Conservation (phyloP, 306 rosid species). For the Prunus mira region DNA sequence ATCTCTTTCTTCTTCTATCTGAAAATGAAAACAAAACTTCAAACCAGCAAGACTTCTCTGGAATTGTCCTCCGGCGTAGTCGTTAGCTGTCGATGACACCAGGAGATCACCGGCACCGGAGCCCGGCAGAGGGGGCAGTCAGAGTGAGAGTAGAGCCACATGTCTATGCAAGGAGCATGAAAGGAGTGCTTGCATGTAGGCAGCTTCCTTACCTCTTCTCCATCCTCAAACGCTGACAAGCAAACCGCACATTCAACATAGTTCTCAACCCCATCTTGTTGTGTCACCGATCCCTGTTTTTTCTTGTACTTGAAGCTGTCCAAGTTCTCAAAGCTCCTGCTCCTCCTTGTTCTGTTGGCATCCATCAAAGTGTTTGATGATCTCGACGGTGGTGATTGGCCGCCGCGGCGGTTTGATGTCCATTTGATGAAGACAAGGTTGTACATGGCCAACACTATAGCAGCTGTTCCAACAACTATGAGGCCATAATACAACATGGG, state of each 20-base stretch:
- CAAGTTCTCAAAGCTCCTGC: conserved; percentile 29
- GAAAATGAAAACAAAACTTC: conserved; percentile 4
- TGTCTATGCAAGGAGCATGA: conserved; percentile 77
- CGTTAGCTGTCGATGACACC: conserved; percentile 15
- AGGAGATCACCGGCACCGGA: conserved; percentile 40
- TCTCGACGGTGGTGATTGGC: conserved; percentile 7
- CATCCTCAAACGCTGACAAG: conserved; percentile 79
- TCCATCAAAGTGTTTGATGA: background rate
- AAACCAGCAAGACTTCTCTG: conserved; percentile 20
- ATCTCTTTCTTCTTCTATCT: background rate
- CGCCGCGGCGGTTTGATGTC: conserved; percentile 23
- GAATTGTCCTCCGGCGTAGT: conserved; percentile 32
- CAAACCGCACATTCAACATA: conserved; percentile 67
- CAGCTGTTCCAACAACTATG: conserved; percentile 53
- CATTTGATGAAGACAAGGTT: conserved; percentile 59
- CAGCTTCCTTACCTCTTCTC: conserved; percentile 70
- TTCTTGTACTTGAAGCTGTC: conserved; percentile 79
- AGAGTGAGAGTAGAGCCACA: conserved; percentile 88
- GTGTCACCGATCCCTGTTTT: conserved; percentile 17
- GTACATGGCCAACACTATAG: conserved; percentile 55
- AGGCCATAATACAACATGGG: conserved; percentile 73
- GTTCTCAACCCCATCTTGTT: conserved; percentile 12
- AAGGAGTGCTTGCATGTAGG: conserved; percentile 77
- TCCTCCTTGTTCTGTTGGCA: background rate
- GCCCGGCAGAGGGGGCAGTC: conserved; percentile 93